Percentiles rank a stretch among this genome's conserved stretches.
These are phyloP conservation scores for Fonsecaea nubica DNA, from an alignment of 2,329 filamentous ascomycete species.

Conservation along the genomic window DNA sequence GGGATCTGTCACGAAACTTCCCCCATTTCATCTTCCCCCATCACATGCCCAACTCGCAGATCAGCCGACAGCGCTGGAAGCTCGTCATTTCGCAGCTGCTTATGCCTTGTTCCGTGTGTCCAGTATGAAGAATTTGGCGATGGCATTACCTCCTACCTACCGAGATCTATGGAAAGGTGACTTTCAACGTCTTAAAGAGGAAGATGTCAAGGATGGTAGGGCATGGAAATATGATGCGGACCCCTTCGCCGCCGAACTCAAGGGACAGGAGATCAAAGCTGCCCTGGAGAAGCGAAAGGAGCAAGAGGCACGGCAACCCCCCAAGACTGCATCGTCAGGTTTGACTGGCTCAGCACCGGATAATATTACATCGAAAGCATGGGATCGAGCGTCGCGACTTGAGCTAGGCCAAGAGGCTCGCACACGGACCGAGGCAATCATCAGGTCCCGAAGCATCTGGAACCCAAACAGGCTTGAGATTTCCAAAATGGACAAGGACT, in stretches of 20 bases:
- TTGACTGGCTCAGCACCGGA: conserved; percentile 39
- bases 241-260: conserved; percentile 78
- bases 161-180: conserved; percentile 87
- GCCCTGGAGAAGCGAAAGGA: conserved; percentile 79
- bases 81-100: conserved; percentile 88
- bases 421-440: conserved; percentile 76
- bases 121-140: conserved; percentile 95
- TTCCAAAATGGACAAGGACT: conserved; percentile 60
- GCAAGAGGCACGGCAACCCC: conserved; percentile 66
- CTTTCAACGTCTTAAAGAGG: conserved; percentile 80
- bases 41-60: conserved; percentile 76
- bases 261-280: conserved; percentile 78
- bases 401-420: conserved; percentile 88
- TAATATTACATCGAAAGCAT: conserved; percentile 67
- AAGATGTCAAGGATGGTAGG: conserved; percentile 76
- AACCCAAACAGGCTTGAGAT: conserved; percentile 79
- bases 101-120: conserved; percentile 90
- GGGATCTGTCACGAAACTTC: conserved; percentile 73
- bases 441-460: conserved; percentile 82
- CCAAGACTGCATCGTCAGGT: conserved; percentile 58
- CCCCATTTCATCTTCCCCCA: conserved; percentile 80
- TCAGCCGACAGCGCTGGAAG: conserved; percentile 83
- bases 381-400: conserved; percentile 84
- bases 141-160: conserved; percentile 90
- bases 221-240: conserved; percentile 96